Evolutionary conservation across 108 stramenopile genomes (phyloP).

Genomic region (Cyclotella sp.): DNA sequence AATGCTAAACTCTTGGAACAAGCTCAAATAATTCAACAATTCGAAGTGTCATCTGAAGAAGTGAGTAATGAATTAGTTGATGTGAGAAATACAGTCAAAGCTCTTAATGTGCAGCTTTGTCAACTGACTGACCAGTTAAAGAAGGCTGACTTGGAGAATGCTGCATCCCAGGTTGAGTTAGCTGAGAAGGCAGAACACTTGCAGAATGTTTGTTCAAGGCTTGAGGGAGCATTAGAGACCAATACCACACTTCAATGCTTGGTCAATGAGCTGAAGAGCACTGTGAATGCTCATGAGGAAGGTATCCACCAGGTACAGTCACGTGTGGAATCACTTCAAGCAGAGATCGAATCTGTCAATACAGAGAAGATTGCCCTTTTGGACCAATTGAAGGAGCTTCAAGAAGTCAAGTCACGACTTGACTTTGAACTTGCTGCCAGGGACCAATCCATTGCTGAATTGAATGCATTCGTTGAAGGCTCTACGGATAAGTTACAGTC

Average conservation of each 20-base stretch:
- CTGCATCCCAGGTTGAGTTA: not conserved
- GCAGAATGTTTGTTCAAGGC: not conserved
- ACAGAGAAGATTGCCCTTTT: not conserved
- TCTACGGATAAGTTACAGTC: not conserved
- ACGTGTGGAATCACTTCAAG: not conserved
- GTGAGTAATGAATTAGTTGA: not conserved
- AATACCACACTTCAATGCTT: not conserved
- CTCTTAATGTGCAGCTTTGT: not conserved
- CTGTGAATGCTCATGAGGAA: not conserved
- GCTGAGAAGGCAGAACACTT: not conserved
- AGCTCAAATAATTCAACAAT: not conserved
- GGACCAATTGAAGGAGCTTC: not conserved
- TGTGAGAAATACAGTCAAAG: not conserved
- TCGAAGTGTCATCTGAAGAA: not conserved
- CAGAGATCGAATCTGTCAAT: not conserved
- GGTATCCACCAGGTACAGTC: not conserved
- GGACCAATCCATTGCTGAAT: no score
- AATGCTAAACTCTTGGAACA: not conserved
- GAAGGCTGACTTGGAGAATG: not conserved
- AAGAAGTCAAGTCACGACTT: not conserved
- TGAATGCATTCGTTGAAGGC: no score
- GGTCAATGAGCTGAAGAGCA: slow-evolving; percentile 6
- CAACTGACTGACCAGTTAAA: not conserved
- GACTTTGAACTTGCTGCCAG: not conserved
- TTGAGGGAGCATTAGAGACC: not conserved